Evolutionary conservation across 306 rosid species (phyloP).

Genomic region (Vigna unguiculata): DNA sequence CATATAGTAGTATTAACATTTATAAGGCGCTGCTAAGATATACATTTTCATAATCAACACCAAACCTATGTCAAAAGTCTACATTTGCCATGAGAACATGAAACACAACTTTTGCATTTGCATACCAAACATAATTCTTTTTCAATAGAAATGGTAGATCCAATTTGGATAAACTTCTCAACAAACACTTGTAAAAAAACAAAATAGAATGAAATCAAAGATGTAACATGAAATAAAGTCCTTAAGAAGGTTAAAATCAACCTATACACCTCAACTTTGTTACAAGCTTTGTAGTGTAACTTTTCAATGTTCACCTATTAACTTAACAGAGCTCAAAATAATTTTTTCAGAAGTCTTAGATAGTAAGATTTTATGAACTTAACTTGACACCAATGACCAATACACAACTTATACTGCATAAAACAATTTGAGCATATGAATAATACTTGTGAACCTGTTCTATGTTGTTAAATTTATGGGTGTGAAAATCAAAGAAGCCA

Average conservation of each 20-base stretch:
- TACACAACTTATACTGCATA: background rate
- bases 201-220: background rate
- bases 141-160: background rate
- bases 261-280: background rate
- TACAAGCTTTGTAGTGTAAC: background rate
- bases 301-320: background rate
- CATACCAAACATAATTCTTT: background rate
- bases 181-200: background rate
- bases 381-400: background rate
- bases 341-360: background rate
- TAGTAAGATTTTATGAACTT: background rate
- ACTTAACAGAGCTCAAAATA: background rate
- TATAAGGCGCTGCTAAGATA: background rate
- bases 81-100: background rate
- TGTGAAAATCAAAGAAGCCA: conserved; percentile 70
- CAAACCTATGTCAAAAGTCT: background rate
- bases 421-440: conserved; percentile 24
- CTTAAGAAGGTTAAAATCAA: background rate
- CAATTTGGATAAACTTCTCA: background rate
- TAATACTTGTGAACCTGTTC: conserved; percentile 64
- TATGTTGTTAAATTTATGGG: conserved; percentile 58
- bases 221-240: background rate
- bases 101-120: background rate
- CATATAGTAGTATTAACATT: no score
- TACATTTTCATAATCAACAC: background rate